These are phyloP conservation scores for Farysia itapuensis DNA, from an alignment of 1,284 basidiomycete genomes.

Conservation along the genomic window DNA sequence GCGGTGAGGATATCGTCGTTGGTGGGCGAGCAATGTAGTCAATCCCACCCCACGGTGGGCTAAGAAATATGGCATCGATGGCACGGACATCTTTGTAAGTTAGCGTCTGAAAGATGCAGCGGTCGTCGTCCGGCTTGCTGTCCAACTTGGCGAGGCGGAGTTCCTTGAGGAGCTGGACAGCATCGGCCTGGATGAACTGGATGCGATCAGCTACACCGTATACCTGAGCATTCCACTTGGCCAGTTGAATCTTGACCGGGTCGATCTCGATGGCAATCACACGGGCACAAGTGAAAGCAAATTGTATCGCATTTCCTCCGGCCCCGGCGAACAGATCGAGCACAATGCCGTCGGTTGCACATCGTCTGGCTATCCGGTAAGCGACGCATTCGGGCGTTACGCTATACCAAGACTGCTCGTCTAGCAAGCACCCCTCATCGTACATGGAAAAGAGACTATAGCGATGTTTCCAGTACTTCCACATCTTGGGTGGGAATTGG, in stretches of 20 bases:
- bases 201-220: conserved; percentile 93
- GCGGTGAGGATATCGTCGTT: no score
- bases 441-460: conserved; percentile 49
- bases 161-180: conserved; percentile 70
- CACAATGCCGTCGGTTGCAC: conserved; percentile 64
- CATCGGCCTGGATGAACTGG: conserved; percentile 88
- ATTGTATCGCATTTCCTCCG: conserved; percentile 95
- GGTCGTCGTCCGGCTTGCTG: conserved; percentile 39
- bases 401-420: conserved; percentile 93
- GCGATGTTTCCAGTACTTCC: conserved; percentile 44
- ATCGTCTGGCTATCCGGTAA: conserved; percentile 84
- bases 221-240: conserved; percentile 81
- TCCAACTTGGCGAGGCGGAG: conserved; percentile 7
- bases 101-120: conserved; percentile 27
- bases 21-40: conserved; percentile 38
- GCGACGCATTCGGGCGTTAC: conserved; percentile 93
- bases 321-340: conserved; percentile 96
- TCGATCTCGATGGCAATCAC: conserved; percentile 92
- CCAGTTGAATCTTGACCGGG: conserved; percentile 77
- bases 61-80: conserved; percentile 35
- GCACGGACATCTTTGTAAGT: conserved; percentile 6
- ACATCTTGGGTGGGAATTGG: conserved; percentile 1
- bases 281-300: conserved; percentile 88
- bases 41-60: conserved; percentile 56
- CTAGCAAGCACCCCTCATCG: conserved; percentile 62